A percentile compares a stretch with the other conserved stretches of the same genome.
Evolutionary conservation across 164 flowering plant species (phyloP).

Genomic region (Paratinospora sagittata): DNA sequence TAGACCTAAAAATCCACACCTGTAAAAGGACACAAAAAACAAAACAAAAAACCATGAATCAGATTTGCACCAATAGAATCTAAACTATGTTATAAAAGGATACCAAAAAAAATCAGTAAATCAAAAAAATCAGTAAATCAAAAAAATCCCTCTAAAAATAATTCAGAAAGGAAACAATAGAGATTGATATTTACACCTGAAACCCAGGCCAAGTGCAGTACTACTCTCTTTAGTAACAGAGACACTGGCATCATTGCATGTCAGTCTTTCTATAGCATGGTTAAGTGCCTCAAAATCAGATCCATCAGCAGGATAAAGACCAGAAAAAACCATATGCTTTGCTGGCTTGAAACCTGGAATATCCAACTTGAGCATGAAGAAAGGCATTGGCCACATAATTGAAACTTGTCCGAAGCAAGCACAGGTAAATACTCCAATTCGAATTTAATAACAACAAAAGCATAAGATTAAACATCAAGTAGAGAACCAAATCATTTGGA

Average conservation of each 20-base stretch:
- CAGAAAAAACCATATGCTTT: constrained; percentile 97
- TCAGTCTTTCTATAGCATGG: constrained; percentile 89
- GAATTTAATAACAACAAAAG: background rate
- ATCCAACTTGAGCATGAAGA: background rate
- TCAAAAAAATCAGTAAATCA: background rate
- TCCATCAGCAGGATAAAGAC: constrained; percentile 96
- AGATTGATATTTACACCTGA: constrained; percentile 46
- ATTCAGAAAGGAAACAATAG: background rate
- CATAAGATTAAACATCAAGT: background rate
- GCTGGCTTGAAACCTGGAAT: constrained; percentile 84
- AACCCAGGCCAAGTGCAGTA: constrained; percentile 92
- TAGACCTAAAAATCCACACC: constrained; percentile 96
- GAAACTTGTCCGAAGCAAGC: background rate
- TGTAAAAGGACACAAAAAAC: constrained; percentile 27
- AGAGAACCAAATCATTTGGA: background rate
- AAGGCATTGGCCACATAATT: background rate
- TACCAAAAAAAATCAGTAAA: no score
- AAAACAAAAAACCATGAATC: background rate
- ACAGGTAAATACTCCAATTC: background rate
- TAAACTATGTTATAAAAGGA: background rate
- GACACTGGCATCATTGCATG: constrained; percentile 99
- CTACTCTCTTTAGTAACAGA: constrained; percentile 88
- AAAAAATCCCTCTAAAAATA: background rate
- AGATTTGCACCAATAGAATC: background rate
- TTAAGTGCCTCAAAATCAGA: constrained; percentile 95